These are phyloP conservation scores for Stagonosporopsis rhizophila DNA, from an alignment of 2,329 filamentous ascomycete genomes.

Conservation along the genomic window DNA sequence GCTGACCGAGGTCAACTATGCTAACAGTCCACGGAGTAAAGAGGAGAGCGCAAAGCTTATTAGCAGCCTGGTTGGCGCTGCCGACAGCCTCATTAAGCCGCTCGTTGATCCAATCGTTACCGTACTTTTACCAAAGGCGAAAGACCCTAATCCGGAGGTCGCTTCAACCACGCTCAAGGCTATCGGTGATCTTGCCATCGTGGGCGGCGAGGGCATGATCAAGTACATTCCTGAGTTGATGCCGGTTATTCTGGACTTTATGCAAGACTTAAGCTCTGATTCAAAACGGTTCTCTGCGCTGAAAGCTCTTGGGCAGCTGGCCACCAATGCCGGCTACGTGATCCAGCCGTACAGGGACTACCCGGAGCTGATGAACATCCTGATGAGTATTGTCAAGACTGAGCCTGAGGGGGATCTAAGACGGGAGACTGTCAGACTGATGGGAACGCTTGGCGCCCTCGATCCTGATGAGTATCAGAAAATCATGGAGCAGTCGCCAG, in stretches of 20 bases:
- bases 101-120: constrained; percentile 97
- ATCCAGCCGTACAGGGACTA: constrained; percentile 96
- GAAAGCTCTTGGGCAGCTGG: constrained; percentile 87
- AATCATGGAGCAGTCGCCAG: constrained; percentile 86
- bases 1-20: constrained; percentile 94
- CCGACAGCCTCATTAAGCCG: constrained; percentile 89
- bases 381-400: constrained; percentile 92
- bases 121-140: constrained; percentile 91
- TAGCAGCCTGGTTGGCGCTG: constrained; percentile 90
- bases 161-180: constrained; percentile 95
- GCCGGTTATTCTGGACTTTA: constrained; percentile 90
- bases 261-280: constrained; percentile 92
- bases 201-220: constrained; percentile 93
- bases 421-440: constrained; percentile 93
- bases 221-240: constrained; percentile 90
- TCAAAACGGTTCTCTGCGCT: constrained; percentile 90
- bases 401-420: constrained; percentile 86
- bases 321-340: constrained; percentile 96
- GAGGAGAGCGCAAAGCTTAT: constrained; percentile 95
- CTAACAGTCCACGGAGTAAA: constrained; percentile 91
- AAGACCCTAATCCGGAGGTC: constrained; percentile 83
- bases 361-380: constrained; percentile 87
- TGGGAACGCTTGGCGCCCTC: constrained; percentile 92
- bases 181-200: constrained; percentile 90
- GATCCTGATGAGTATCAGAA: constrained; percentile 97